These are phyloP conservation scores for Monosporascus sp. DNA, from an alignment of 2,329 filamentous ascomycete species.

Conservation along the genomic window DNA sequence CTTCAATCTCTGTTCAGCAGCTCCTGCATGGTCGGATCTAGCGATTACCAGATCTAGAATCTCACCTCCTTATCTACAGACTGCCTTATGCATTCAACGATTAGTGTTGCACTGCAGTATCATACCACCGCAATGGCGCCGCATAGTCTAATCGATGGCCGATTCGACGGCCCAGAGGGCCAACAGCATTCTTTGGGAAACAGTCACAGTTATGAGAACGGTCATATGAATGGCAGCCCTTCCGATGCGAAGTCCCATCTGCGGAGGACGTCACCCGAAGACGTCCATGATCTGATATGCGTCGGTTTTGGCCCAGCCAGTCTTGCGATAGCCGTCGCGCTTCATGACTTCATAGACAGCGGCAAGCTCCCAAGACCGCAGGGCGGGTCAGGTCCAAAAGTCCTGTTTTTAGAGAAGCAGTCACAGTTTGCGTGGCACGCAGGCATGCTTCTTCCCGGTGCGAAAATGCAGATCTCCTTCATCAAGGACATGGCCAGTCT, in stretches of 20 bases:
- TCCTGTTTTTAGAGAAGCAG: conserved; percentile 87
- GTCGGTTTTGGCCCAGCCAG: conserved; percentile 92
- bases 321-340: conserved; percentile 79
- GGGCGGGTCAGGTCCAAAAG: conserved; percentile 52
- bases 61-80: background rate
- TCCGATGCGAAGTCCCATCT: conserved; percentile 36
- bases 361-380: conserved; percentile 35
- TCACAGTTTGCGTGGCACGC: conserved; percentile 82
- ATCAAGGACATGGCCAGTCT: conserved; percentile 92
- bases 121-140: background rate
- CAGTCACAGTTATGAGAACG: too few relatives aligned
- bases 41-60: background rate
- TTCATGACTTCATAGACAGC: conserved; percentile 69
- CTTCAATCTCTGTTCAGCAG: background rate
- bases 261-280: conserved; percentile 48
- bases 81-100: background rate
- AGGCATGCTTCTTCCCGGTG: conserved; percentile 88
- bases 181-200: background rate
- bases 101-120: background rate
- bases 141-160: background rate
- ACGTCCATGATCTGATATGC: conserved; percentile 79
- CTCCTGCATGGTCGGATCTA: conserved; percentile 3
- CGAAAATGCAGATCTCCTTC: conserved; percentile 97
- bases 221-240: background rate
- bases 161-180: background rate